Evolutionary conservation across 768 basidiomycete genomes (phyloP).

Genomic region (Hypsizygus marmoreus): DNA sequence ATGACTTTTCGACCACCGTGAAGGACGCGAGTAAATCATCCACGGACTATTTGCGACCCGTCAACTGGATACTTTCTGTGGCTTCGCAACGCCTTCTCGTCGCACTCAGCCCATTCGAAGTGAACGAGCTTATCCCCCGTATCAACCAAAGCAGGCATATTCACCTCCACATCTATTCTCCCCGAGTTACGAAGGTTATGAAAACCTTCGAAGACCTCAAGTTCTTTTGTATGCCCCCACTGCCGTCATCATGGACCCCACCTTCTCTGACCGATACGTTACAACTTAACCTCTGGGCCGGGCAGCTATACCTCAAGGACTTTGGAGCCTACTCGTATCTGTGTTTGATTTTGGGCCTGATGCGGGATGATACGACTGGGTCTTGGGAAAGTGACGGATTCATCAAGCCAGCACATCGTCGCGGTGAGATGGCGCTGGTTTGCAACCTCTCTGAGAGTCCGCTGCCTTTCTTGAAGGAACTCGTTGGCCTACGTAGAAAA

Average conservation of each 20-base stretch:
- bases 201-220: slow-evolving; percentile 35
- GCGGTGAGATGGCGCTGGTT: slow-evolving; percentile 4
- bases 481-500: slow-evolving; percentile 36
- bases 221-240: slow-evolving; percentile 25
- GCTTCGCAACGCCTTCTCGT: slow-evolving; percentile 23
- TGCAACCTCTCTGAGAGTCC: slow-evolving; percentile 35
- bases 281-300: slow-evolving; percentile 44
- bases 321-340: slow-evolving; percentile 29
- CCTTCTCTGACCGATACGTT: slow-evolving; percentile 13
- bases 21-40: slow-evolving; percentile 10
- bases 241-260: slow-evolving; percentile 16
- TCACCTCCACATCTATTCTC: slow-evolving; percentile 41
- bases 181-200: slow-evolving; percentile 32
- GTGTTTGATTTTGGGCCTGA: slow-evolving; percentile 37
- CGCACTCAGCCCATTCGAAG: slow-evolving; percentile 42
- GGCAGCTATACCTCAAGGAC: slow-evolving; percentile 39
- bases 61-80: slow-evolving; percentile 45
- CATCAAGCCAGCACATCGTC: slow-evolving; percentile 19
- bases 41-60: slow-evolving; percentile 34
- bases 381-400: slow-evolving; percentile 29
- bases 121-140: slow-evolving; percentile 30
- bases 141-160: slow-evolving; percentile 32
- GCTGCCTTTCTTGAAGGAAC: slow-evolving; percentile 27
- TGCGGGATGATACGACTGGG: slow-evolving; percentile 11
- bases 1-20: slow-evolving; percentile 34